Evolutionary conservation across 2,329 filamentous ascomycete species (phyloP).

Genomic region (Parastagonospora avenae): DNA sequence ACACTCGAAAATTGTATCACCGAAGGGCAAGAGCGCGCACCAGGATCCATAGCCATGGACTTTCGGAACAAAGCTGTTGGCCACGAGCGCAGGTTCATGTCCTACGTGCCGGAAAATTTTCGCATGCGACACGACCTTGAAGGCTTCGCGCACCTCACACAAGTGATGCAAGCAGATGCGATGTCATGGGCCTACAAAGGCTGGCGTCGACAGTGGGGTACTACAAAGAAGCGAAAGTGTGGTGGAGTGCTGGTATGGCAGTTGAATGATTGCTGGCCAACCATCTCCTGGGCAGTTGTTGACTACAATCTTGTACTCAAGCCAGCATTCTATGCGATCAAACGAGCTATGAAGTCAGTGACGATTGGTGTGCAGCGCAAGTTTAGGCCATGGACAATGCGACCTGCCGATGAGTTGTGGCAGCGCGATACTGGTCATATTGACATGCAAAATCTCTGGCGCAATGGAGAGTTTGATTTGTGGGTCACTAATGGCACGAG

Average conservation of each 20-base stretch:
- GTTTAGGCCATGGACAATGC: conserved; percentile 54
- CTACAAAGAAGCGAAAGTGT: conserved; percentile 64
- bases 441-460: conserved; percentile 25
- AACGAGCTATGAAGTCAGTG: conserved; percentile 55
- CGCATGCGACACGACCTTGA: conserved; percentile 59
- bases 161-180: conserved; percentile 65
- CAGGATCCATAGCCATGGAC: conserved; percentile 84
- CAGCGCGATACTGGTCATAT: conserved; percentile 36
- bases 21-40: conserved; percentile 62
- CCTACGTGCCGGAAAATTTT: conserved; percentile 90
- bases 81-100: conserved; percentile 81
- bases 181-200: conserved; percentile 64
- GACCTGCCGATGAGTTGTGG: conserved; percentile 45
- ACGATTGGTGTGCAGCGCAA: conserved; percentile 62
- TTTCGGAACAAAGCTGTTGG: conserved; percentile 96
- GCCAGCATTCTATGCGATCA: conserved; percentile 76
- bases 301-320: conserved; percentile 81
- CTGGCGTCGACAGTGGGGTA: conserved; percentile 79
- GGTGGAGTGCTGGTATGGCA: conserved; percentile 82
- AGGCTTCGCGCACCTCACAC: conserved; percentile 61
- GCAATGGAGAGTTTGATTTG: conserved; percentile 53
- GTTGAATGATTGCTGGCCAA: conserved; percentile 85
- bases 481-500: conserved; percentile 60
- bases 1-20: conserved; percentile 82
- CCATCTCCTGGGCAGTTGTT: conserved; percentile 77